phyloP scores from a whole-genome alignment of 2,329 filamentous ascomycete species.

The Stromatinia cepivora region DNA sequence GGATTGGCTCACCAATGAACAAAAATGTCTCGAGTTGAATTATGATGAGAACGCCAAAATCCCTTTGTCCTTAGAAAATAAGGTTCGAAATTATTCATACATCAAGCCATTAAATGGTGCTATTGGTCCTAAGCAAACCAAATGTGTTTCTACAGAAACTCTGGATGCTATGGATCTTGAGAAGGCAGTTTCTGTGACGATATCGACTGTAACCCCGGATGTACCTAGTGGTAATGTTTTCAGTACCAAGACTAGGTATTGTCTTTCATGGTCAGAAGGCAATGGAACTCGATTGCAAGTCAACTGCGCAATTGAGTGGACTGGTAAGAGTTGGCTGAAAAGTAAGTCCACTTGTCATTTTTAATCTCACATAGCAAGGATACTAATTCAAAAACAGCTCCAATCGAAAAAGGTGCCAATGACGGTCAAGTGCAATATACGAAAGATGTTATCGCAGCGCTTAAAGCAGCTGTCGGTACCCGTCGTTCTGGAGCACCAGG shows the following conservation, averaged over 20 bases:
- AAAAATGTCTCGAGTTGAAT: slow-evolving; percentile 85
- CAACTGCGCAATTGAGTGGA: slow-evolving; percentile 93
- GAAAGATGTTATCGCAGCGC: slow-evolving; percentile 72
- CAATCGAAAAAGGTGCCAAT: slow-evolving; percentile 93
- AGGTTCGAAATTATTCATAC: slow-evolving; percentile 75
- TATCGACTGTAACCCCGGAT: slow-evolving; percentile 86
- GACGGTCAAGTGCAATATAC: slow-evolving; percentile 85
- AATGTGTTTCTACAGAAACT: slow-evolving; percentile 83
- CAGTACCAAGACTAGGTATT: slow-evolving; percentile 89
- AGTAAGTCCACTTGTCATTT: slow-evolving; percentile 54
- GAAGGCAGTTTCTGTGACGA: slow-evolving; percentile 78
- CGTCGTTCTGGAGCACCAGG: slow-evolving; percentile 55
- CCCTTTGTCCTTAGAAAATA: slow-evolving; percentile 73
- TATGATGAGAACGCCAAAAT: slow-evolving; percentile 64
- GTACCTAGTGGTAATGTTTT: slow-evolving; percentile 94
- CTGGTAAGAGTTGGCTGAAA: slow-evolving; percentile 96
- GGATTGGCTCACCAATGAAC: slow-evolving; percentile 81
- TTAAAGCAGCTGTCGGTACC: slow-evolving; percentile 71
- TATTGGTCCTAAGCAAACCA: slow-evolving; percentile 91
- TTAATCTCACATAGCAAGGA: background rate
- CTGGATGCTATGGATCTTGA: slow-evolving; percentile 86
- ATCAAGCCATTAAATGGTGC: slow-evolving; percentile 84
- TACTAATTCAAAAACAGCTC: slow-evolving; percentile 54
- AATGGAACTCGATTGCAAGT: slow-evolving; percentile 83
- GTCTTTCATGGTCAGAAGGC: slow-evolving; percentile 85